phyloP scores from a whole-genome alignment of 1,284 basidiomycete genomes.

The Ganoderma meredithae region DNA sequence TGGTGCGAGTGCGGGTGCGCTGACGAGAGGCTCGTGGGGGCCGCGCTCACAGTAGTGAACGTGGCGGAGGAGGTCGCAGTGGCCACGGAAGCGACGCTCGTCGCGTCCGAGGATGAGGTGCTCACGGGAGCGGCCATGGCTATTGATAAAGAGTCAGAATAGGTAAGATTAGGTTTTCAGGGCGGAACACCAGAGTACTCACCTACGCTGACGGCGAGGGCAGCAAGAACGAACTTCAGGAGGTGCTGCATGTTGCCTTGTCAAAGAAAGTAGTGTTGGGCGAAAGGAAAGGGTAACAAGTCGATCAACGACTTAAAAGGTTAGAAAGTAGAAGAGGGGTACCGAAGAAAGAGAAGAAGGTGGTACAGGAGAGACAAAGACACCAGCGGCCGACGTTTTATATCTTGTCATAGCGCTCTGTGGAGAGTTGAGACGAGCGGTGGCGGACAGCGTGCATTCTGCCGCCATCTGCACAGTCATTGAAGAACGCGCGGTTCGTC shows the following conservation, averaged over 20 bases:
- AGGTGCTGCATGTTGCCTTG: not conserved
- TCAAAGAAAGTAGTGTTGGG: not conserved
- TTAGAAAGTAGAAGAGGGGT: not conserved
- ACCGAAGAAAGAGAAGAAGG: not conserved
- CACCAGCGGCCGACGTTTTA: not conserved
- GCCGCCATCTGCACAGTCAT: not conserved
- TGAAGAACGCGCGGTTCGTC: not conserved
- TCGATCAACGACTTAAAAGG: not conserved
- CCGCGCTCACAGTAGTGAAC: too few species aligned
- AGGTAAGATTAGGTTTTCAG: not conserved
- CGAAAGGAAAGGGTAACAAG: not conserved
- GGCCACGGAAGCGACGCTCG: not conserved
- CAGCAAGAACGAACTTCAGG: slow-evolving; percentile 1
- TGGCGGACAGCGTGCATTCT: not conserved
- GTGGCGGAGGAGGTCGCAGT: not conserved
- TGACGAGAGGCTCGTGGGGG: too few species aligned
- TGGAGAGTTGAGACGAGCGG: not conserved
- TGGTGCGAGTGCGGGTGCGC: too few species aligned
- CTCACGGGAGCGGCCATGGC: not conserved
- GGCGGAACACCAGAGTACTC: not conserved
- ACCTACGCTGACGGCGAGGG: not conserved
- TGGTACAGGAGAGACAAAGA: not conserved
- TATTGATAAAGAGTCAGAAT: not conserved
- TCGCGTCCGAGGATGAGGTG: not conserved
- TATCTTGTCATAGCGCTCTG: not conserved